Evolutionary conservation across 1,139 yeast species (phyloP).

Genomic region (Yamadazyma buinensis): DNA sequence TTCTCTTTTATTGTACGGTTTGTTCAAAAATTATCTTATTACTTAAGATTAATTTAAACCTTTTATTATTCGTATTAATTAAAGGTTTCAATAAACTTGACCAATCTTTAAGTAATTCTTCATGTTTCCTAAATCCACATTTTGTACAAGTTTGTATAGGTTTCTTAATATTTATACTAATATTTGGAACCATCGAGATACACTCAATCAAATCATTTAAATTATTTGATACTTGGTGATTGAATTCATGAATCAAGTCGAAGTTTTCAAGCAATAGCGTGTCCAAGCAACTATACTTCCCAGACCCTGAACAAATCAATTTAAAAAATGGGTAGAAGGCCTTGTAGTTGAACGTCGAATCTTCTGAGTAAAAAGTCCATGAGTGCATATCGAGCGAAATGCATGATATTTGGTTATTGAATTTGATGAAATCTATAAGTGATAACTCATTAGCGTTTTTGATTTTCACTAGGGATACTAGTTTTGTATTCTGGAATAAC

Average conservation of each 20-base stretch:
- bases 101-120: constrained; percentile 24
- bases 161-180: constrained; percentile 18
- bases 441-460: constrained; percentile 45
- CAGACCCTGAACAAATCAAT: constrained; percentile 38
- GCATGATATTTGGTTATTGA: constrained; percentile 23
- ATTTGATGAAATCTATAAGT: constrained; percentile 39
- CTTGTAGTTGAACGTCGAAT: constrained; percentile 28
- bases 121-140: constrained; percentile 25
- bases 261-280: constrained; percentile 29
- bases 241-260: constrained; percentile 26
- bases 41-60: too few relatives aligned
- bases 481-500: constrained; percentile 33
- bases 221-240: constrained; percentile 14
- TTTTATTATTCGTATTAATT: constrained; percentile 12
- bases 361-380: constrained; percentile 36
- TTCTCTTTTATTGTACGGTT: background rate
- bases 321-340: constrained; percentile 40
- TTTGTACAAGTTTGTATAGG: constrained; percentile 27
- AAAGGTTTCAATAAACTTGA: constrained; percentile 25
- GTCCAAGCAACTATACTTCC: constrained; percentile 28
- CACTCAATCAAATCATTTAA: constrained; percentile 24
- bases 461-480: constrained; percentile 34
- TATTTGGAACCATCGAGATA: constrained; percentile 22
- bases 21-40: too few relatives aligned
- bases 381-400: constrained; percentile 49